These are phyloP conservation scores for Stellera chamaejasme DNA, from an alignment of 345 rosid species.

Conservation along the genomic window DNA sequence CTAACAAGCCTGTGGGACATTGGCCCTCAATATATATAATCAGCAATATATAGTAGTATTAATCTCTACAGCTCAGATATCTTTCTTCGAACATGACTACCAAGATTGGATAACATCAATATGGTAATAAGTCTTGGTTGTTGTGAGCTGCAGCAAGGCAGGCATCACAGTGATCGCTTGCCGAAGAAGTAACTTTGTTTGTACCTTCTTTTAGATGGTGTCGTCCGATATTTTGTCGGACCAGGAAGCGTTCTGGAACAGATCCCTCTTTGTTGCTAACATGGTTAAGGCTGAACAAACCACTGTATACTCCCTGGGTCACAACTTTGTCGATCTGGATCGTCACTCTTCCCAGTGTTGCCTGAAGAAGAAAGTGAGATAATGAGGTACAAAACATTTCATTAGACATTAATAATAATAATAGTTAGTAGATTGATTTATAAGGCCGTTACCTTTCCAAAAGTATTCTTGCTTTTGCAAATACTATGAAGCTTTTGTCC, in stretches of 20 bases:
- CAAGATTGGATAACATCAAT: slow-evolving; percentile 6
- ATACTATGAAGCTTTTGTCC: slow-evolving; percentile 87
- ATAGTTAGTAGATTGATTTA: background rate
- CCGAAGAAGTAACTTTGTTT: background rate
- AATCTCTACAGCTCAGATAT: slow-evolving; percentile 23
- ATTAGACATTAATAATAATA: too few species aligned
- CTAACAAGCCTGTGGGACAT: slow-evolving; percentile 4
- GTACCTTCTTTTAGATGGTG: slow-evolving; percentile 16
- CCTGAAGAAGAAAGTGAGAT: slow-evolving; percentile 28
- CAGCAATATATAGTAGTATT: slow-evolving; percentile 3
- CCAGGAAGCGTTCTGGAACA: slow-evolving; percentile 53
- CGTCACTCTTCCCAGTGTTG: slow-evolving; percentile 72
- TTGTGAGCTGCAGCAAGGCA: background rate
- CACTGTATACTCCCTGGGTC: slow-evolving; percentile 51
- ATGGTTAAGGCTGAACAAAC: slow-evolving; percentile 48
- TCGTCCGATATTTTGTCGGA: slow-evolving; percentile 26
- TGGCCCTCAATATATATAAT: slow-evolving; percentile 13
- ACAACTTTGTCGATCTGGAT: slow-evolving; percentile 89
- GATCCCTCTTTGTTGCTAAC: slow-evolving; percentile 47
- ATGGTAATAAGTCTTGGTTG: background rate
- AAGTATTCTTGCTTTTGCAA: slow-evolving; percentile 89
- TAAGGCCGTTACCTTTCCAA: slow-evolving; percentile 60
- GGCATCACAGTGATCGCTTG: slow-evolving; percentile 5
- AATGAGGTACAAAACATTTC: background rate
- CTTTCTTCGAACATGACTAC: slow-evolving; percentile 30